Evolutionary conservation across 2,329 filamentous ascomycete genomes (phyloP).

Genomic region (Elsinoe ampelina): DNA sequence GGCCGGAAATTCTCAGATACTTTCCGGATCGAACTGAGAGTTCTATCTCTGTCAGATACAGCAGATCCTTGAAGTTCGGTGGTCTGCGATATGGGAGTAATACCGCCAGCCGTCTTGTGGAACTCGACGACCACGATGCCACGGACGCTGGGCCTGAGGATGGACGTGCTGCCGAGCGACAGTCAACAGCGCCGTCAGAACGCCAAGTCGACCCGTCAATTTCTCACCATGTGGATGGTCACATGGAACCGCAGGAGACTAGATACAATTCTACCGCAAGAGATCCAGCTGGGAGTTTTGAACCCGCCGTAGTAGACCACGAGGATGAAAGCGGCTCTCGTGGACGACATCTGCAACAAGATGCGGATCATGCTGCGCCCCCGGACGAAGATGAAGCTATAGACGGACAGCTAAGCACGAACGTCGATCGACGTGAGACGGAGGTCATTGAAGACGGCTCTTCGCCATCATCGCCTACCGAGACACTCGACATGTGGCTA

Average conservation of each 20-base stretch:
- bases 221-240: too few relatives aligned
- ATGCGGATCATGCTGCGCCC: too few relatives aligned
- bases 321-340: too few relatives aligned
- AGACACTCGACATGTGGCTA: not conserved
- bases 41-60: slow-evolving; percentile 23
- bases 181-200: not conserved
- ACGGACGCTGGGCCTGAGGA: not conserved
- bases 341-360: too few relatives aligned
- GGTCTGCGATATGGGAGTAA: not conserved
- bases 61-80: slow-evolving; percentile 11
- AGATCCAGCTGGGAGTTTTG: too few relatives aligned
- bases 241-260: too few relatives aligned
- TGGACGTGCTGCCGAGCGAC: not conserved
- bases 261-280: too few relatives aligned
- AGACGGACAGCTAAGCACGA: too few relatives aligned
- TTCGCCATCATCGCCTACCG: not conserved
- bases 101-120: not conserved
- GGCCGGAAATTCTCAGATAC: slow-evolving; percentile 29
- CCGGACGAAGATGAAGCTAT: too few relatives aligned
- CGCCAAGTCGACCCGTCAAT: not conserved
- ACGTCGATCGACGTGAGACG: not conserved
- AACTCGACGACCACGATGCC: not conserved
- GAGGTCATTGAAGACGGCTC: not conserved
- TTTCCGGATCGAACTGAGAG: slow-evolving; percentile 27
- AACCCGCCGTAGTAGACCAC: too few relatives aligned